phyloP scores from a whole-genome alignment of 2,329 filamentous ascomycete genomes.

The Nothopassalora personata region DNA sequence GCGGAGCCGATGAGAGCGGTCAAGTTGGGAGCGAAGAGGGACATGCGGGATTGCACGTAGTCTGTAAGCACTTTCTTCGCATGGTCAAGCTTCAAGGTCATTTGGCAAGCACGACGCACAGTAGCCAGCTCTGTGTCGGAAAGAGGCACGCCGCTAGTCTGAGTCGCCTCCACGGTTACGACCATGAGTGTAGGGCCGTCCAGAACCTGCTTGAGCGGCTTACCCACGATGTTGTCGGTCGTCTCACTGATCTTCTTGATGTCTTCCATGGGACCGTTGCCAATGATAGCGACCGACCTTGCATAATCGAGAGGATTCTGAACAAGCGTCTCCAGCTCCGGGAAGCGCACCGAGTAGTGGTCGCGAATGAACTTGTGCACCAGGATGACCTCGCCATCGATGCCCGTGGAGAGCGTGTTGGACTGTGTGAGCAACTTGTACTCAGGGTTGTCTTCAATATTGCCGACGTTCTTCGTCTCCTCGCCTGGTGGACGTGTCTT shows the following conservation, averaged over 20 bases:
- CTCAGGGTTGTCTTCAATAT: slow-evolving; percentile 86
- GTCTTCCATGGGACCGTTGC: slow-evolving; percentile 84
- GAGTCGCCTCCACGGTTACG: slow-evolving; percentile 89
- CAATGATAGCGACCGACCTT: slow-evolving; percentile 87
- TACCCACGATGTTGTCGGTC: slow-evolving; percentile 70
- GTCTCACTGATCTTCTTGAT: slow-evolving; percentile 75
- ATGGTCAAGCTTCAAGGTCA: slow-evolving; percentile 79
- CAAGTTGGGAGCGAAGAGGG: slow-evolving; percentile 88
- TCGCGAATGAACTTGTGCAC: slow-evolving; percentile 97
- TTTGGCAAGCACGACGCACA: slow-evolving; percentile 74
- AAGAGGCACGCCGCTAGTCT: slow-evolving; percentile 75
- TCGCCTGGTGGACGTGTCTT: slow-evolving; percentile 63
- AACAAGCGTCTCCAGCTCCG: slow-evolving; percentile 84
- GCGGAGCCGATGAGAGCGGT: slow-evolving; percentile 86
- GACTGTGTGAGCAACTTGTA: slow-evolving; percentile 84
- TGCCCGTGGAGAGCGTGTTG: slow-evolving; percentile 83
- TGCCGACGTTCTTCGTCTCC: slow-evolving; percentile 64
- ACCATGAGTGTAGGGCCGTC: slow-evolving; percentile 92
- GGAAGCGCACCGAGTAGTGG: slow-evolving; percentile 89
- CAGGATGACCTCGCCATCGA: slow-evolving; percentile 85
- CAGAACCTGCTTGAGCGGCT: slow-evolving; percentile 71
- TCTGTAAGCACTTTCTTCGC: slow-evolving; percentile 83
- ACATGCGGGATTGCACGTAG: slow-evolving; percentile 97
- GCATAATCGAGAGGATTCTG: slow-evolving; percentile 92
- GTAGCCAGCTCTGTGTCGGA: slow-evolving; percentile 66